A percentile compares a stretch with the other conserved stretches of the same genome.
Evolutionary conservation across 2,329 filamentous ascomycete genomes (phyloP).

Genomic region (Grosmannia penicillata): DNA sequence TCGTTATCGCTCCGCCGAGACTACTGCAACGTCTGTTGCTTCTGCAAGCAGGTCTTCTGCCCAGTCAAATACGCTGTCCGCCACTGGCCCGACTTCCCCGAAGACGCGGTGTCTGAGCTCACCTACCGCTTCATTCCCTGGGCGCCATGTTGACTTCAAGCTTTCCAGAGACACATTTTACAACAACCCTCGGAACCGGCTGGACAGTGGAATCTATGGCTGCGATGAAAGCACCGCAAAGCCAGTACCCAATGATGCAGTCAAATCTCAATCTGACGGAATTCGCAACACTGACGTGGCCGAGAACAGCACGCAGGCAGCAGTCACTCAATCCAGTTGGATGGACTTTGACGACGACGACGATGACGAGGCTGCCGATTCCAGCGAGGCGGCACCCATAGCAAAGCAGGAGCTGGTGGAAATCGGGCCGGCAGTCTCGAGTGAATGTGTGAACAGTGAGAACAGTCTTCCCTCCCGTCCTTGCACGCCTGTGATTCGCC

Average conservation of each 20-base stretch:
- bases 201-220: neutral
- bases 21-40: slow-evolving; percentile 24
- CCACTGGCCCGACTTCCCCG: slow-evolving; percentile 3
- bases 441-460: neutral
- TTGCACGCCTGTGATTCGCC: neutral
- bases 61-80: slow-evolving; percentile 11
- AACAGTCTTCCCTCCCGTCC: neutral
- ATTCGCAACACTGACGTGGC: too few species aligned
- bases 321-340: slow-evolving; percentile 11
- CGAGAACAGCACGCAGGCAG: too few species aligned
- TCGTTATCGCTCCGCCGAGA: slow-evolving; percentile 23
- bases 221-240: too few species aligned
- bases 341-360: slow-evolving; percentile 13
- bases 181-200: neutral
- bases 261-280: too few species aligned
- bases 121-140: neutral
- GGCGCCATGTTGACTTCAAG: slow-evolving; percentile 8
- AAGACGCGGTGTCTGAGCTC: neutral
- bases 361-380: neutral
- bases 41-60: slow-evolving; percentile 17
- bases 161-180: neutral
- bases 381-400: neutral
- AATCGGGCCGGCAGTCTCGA: neutral
- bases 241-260: neutral
- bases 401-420: too few species aligned